A percentile compares a stretch with the other conserved stretches of the same genome.
phyloP scores from a whole-genome alignment of 208 protist species.

The Balamuthia mandrillaris region DNA sequence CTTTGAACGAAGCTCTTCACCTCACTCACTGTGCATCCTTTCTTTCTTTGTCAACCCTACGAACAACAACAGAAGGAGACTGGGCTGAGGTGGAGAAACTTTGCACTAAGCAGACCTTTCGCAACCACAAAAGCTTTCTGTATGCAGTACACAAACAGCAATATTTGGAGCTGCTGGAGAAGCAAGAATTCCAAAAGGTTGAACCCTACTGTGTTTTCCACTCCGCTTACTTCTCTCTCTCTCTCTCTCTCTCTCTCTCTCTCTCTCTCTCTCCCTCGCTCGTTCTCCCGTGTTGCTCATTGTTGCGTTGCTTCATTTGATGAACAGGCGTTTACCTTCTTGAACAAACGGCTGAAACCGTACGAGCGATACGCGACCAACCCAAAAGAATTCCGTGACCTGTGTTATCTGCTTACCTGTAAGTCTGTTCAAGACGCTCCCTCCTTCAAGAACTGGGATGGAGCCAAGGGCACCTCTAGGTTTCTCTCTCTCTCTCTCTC shows the following conservation, averaged over 20 bases:
- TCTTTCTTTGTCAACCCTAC: no score
- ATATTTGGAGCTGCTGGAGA: conserved; percentile 71
- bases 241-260: not conserved
- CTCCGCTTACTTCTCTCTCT: not conserved
- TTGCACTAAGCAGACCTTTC: conserved; percentile 50
- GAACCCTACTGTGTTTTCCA: not conserved
- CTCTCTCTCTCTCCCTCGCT: not conserved
- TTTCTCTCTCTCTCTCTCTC: not conserved
- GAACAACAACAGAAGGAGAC: conserved; percentile 58
- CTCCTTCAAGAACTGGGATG: conserved; percentile 70
- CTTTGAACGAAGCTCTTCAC: not conserved
- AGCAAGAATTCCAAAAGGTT: conserved; percentile 70
- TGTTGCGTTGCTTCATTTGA: not conserved
- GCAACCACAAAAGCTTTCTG: conserved; percentile 58
- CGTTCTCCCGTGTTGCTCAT: not conserved
- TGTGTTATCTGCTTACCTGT: conserved; percentile 73
- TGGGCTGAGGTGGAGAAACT: conserved; percentile 70
- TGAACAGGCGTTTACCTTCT: conserved; percentile 61
- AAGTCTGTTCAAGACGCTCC: conserved; percentile 65
- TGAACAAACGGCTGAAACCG: conserved; percentile 72
- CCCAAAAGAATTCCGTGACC: conserved; percentile 64
- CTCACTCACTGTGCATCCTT: not conserved
- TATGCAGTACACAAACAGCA: conserved; percentile 73
- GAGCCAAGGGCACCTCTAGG: conserved; percentile 36
- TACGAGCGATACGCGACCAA: conserved; percentile 42